phyloP scores from a whole-genome alignment of 768 basidiomycete species.

The Strobilomyces dryophilus region DNA sequence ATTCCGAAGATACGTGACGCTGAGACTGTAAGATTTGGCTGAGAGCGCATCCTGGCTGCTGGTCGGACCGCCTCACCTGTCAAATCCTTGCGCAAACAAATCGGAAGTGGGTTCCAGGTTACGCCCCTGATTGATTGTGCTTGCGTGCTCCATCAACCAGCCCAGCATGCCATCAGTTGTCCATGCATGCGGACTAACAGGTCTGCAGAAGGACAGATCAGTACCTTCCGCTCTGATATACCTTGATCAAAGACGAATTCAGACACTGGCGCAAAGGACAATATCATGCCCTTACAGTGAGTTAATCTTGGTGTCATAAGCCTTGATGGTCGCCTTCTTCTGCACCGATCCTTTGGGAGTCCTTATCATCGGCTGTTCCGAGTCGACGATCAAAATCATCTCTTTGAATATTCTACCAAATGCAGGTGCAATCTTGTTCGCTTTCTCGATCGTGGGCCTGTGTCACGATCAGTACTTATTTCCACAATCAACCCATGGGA shows the following conservation, averaged over 20 bases:
- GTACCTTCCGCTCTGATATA: neutral
- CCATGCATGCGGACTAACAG: neutral
- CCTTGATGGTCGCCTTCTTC: constrained; percentile 13
- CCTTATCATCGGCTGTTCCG: constrained; percentile 34
- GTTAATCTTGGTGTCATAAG: constrained; percentile 25
- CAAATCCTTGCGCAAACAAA: neutral
- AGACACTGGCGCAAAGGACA: too few species aligned
- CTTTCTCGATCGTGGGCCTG: constrained; percentile 39
- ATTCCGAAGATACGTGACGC: constrained; percentile 17
- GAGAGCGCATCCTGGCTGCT: neutral
- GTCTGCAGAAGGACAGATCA: neutral
- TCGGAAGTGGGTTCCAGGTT: neutral
- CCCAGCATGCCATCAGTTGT: neutral
- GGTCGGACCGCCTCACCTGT: neutral
- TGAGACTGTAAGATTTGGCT: constrained; percentile 12
- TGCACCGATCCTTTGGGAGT: constrained; percentile 30
- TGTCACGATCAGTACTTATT: too few species aligned
- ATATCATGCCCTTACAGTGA: neutral
- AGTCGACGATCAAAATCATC: neutral
- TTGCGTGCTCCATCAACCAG: neutral
- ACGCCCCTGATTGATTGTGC: neutral
- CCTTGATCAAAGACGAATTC: neutral
- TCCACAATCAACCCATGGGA: too few species aligned
- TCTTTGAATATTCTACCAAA: neutral
- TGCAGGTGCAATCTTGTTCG: constrained; percentile 23